Conservation (phyloP, 2,329 filamentous ascomycete species). For the Hypoxylon sp. region DNA sequence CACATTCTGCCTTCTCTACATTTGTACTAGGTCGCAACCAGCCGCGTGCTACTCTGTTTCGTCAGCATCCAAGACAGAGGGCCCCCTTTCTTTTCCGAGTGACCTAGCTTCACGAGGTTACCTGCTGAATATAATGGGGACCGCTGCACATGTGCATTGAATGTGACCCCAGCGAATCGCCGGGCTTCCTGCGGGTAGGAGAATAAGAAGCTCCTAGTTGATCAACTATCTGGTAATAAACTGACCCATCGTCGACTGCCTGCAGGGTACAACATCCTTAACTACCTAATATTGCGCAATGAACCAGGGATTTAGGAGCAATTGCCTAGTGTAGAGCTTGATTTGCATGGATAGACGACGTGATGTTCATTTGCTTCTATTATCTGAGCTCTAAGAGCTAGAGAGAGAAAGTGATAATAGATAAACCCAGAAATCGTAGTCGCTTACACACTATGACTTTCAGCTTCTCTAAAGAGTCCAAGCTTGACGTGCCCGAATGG, state of each 20-base stretch:
- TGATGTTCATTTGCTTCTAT: background rate
- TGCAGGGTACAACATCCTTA: conserved; percentile 20
- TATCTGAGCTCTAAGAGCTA: conserved; percentile 11
- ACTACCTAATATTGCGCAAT: conserved; percentile 21
- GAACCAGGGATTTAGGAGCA: conserved; percentile 8
- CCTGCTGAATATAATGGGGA: conserved; percentile 31
- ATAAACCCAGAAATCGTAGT: conserved; percentile 20
- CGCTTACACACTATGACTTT: conserved; percentile 8
- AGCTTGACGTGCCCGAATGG: conserved; percentile 27
- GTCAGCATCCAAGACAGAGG: conserved; percentile 40
- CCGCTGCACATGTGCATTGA: conserved; percentile 32
- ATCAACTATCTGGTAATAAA: conserved; percentile 17
- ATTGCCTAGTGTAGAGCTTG: background rate
- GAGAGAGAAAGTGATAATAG: conserved; percentile 13
- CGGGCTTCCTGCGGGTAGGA: conserved; percentile 25
- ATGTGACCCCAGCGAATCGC: conserved; percentile 40
- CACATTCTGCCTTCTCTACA: conserved; percentile 28
- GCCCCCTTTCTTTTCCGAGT: conserved; percentile 29
- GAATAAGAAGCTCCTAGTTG: conserved; percentile 16
- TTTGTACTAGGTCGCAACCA: conserved; percentile 26
- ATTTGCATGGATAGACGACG: conserved; percentile 12
- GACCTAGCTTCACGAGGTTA: conserved; percentile 40
- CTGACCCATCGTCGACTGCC: conserved; percentile 18
- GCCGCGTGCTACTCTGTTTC: conserved; percentile 40
- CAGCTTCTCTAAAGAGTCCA: conserved; percentile 14